A percentile compares a stretch with the other conserved stretches of the same genome.
Conservation (phyloP, 2,329 filamentous ascomycete species). For the Ramularia endophylla region DNA sequence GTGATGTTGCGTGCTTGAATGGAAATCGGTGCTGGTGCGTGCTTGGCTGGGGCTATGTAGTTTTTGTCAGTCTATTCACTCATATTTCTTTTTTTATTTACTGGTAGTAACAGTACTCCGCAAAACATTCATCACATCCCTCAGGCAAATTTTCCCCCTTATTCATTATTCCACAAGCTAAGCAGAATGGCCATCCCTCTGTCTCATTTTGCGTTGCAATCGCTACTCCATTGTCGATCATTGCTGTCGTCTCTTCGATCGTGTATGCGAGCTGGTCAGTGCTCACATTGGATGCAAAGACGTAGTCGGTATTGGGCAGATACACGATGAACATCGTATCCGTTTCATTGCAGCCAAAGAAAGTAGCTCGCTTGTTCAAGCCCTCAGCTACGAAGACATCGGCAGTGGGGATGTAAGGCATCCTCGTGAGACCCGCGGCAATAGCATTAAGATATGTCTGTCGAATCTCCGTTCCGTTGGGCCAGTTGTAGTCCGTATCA, state of each 20-base stretch:
- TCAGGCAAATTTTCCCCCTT: constrained; percentile 28
- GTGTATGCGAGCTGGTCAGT: constrained; percentile 35
- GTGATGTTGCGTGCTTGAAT: too few species aligned
- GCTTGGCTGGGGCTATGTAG: too few species aligned
- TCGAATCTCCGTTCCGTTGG: constrained; percentile 54
- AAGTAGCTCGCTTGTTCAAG: constrained; percentile 54
- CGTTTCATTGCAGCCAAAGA: constrained; percentile 54
- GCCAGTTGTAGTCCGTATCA: constrained; percentile 54
- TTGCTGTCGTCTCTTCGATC: constrained; percentile 30
- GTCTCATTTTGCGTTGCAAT: constrained; percentile 36
- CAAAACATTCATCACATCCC: constrained; percentile 36
- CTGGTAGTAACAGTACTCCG: constrained; percentile 35
- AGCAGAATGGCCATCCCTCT: constrained; percentile 34
- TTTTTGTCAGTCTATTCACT: too few species aligned
- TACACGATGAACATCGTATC: constrained; percentile 37
- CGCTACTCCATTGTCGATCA: constrained; percentile 37
- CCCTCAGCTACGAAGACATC: constrained; percentile 53
- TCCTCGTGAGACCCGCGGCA: constrained; percentile 47
- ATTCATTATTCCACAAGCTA: constrained; percentile 39
- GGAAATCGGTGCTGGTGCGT: too few species aligned
- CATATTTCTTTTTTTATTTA: too few species aligned
- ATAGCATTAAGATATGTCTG: constrained; percentile 53
- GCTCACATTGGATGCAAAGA: constrained; percentile 28
- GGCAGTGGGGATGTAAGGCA: constrained; percentile 53
- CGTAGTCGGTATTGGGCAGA: constrained; percentile 41